phyloP scores from a whole-genome alignment of 805 yeast genomes.

The Candida hungchunana region DNA sequence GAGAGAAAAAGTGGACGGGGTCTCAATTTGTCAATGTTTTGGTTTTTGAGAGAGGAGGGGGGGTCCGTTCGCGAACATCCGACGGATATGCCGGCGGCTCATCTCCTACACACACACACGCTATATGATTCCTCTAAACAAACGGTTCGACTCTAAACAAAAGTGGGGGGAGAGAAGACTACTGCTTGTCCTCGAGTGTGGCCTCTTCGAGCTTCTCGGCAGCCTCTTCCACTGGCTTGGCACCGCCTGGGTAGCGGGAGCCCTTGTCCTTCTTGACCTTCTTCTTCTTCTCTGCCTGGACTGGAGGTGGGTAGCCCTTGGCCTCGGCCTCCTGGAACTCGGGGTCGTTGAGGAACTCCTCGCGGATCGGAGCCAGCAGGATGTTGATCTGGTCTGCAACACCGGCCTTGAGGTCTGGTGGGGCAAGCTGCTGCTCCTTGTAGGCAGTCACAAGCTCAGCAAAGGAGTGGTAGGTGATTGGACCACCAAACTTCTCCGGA shows the following conservation, averaged over 20 bases:
- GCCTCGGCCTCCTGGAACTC: conserved; percentile 73
- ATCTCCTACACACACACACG: too few relatives aligned
- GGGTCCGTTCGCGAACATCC: too few relatives aligned
- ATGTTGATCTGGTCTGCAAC: conserved; percentile 80
- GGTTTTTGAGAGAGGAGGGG: too few relatives aligned
- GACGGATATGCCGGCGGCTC: too few relatives aligned
- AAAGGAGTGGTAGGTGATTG: conserved; percentile 64
- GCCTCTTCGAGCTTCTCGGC: conserved; percentile 38
- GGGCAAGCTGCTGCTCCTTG: conserved; percentile 70
- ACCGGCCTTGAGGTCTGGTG: conserved; percentile 92
- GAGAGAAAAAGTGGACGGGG: too few relatives aligned
- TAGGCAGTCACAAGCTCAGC: conserved; percentile 70
- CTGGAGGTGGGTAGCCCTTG: conserved; percentile 82
- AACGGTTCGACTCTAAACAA: too few relatives aligned
- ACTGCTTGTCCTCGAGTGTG: conserved; percentile 28
- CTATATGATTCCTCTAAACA: too few relatives aligned
- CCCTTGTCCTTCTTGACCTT: conserved; percentile 87
- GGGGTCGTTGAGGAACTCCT: conserved; percentile 51
- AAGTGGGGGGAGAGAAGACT: too few relatives aligned
- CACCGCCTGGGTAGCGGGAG: conserved; percentile 76
- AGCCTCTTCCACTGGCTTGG: conserved; percentile 29
- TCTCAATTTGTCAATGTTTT: too few relatives aligned
- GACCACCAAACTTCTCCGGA: conserved; percentile 97
- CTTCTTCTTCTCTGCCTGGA: conserved; percentile 55
- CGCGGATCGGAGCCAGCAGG: conserved; percentile 80